Evolutionary conservation across 371 early-diverging fungal genomes (phyloP), one percentile per base, ranked within the genome.

Genomic region (Umbelopsis sp.): DNA sequence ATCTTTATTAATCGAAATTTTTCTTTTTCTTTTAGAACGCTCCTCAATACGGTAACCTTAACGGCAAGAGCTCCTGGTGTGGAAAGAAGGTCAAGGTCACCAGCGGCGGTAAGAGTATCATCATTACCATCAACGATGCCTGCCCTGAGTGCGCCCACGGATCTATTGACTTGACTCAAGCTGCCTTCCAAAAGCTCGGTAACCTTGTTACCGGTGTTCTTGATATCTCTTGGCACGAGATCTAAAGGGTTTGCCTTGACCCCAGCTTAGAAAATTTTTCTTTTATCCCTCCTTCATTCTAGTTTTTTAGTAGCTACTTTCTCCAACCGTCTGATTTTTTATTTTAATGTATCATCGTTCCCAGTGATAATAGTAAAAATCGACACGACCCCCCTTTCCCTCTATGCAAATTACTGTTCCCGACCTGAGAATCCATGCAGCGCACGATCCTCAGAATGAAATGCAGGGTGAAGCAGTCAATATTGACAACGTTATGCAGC

Each of bases 171-270:
- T 44, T 70, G 32, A 66, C 67, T 25, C 63, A 50, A 22, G 32
- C 16, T 22, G 44, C 63, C 12, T 63, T 63, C 45, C 0, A 12
- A 6, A 25, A 50, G 44, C 22, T 52, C 24, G 67, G 63, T n/a
- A 41, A 69, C 44, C 63, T 74, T 2, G 44, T 62, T 46, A 69
- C 51, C 29, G 80, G 80, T 63, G 64, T 72, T 50, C n/a, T 77
- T 18, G 25, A 62, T 2, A 72, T 80, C 62, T 67, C 41, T 3
- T 80, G 80, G 80, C 12, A 48, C 20, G 16, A 67, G 11, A 44
- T 65, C 24, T 74, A 71, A 74, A 71, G 10, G 22, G 57, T 14
- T n/a, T 20, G 18, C 20, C 48, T 3, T 48, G 48, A 7, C 5
- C 8, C 18, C 48, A 48, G 48, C 48, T 48, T 48, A 48, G 48